Percentiles rank a stretch among this genome's conserved stretches.
Evolutionary conservation across 257 asterid species (phyloP).

Genomic region (Solanum clarkiae): DNA sequence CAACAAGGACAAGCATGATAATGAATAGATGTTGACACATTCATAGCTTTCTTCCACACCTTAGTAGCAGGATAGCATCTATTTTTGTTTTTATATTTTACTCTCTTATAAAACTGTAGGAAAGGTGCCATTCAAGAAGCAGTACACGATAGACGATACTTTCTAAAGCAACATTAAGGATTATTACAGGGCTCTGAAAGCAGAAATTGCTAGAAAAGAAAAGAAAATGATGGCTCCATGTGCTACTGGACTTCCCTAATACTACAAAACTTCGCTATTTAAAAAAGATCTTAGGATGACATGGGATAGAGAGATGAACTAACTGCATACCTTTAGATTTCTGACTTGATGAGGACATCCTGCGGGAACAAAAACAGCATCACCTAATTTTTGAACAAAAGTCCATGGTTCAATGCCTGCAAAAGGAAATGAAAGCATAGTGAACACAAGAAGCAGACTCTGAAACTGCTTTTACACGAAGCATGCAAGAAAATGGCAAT

Average conservation of each 20-base stretch:
- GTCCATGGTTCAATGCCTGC: constrained; percentile 46
- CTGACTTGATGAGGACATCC: constrained; percentile 48
- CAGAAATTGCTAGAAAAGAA: background rate
- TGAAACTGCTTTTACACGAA: background rate
- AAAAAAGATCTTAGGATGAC: background rate
- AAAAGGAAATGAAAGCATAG: background rate
- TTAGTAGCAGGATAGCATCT: background rate
- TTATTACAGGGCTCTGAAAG: background rate
- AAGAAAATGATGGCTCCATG: background rate
- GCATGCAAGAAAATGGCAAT: background rate
- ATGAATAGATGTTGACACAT: background rate
- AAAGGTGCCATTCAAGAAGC: background rate
- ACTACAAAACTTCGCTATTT: background rate
- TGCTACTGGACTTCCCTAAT: background rate
- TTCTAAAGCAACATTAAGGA: background rate
- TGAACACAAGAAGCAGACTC: background rate
- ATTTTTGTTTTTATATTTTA: background rate
- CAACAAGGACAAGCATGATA: background rate
- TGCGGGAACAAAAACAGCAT: constrained; percentile 34
- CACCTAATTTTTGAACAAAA: constrained; percentile 34
- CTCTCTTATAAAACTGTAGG: background rate
- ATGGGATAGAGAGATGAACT: background rate
- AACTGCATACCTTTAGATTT: constrained; percentile 26
- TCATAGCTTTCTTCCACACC: background rate
- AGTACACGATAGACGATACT: background rate